Evolutionary conservation across 1,284 basidiomycete species (phyloP), one percentile per base, ranked within the genome.

Genomic region (Leccinum subrobustum): DNA sequence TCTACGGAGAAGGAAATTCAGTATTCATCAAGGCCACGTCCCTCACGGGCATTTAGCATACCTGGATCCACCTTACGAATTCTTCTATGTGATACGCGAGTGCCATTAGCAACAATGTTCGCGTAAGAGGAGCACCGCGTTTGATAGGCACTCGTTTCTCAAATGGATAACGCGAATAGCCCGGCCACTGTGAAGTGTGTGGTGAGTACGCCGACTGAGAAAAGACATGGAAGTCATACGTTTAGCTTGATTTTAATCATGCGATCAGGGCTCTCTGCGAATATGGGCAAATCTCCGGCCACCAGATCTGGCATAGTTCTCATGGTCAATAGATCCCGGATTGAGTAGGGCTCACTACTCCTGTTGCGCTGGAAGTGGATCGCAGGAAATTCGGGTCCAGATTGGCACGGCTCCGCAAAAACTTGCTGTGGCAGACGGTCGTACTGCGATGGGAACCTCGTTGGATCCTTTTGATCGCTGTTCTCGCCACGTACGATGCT

Each of bases 101-200:
- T 7, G 64, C 37, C 55, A 71, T 60, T 6, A 79, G 64, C 50
- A 79, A 48, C 51, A 59, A 53, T 6, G 39, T 61, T 16, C 64
- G 51, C 2, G 73, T 72, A 48, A 69, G 63, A 39, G 61, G 53
- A 14, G 42, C 51, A 25, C 63, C 61, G 35, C 64, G 61, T 52
- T 66, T 67, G 31, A 73, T 67, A 6, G 52, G 37, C 54, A 77
- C 60, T 6, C 72, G 72, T 53, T 69, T 73, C 63, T 77, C 73
- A 37, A 68, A 68, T 0, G 70, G 67, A 53, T 67, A 67, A n/a
- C 48, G 54, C 8, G 63, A 63, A 63, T 77, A 77, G 1, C 76
- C 76, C 1, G 77, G 75, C 76, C 76, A 77, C 75, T 75, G 37
- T 60, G 25, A 25, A 31, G 7, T 4, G 8, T 4, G 14, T 27